phyloP scores from a whole-genome alignment of 2,329 filamentous ascomycete species.

The Monosporascus sp. region DNA sequence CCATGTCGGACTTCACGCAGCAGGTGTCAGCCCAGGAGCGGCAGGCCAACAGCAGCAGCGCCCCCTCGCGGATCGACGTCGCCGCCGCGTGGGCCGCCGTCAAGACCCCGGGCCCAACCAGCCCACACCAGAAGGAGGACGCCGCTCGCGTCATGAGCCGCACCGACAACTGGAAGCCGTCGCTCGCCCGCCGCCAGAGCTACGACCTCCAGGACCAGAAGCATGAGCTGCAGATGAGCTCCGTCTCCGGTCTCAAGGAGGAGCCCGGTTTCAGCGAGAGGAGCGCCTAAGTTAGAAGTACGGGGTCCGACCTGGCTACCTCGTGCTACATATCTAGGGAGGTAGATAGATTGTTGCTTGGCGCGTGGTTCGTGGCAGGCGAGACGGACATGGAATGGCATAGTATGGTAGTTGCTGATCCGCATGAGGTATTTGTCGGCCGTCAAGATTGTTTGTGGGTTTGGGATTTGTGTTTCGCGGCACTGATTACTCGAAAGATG shows the following conservation, averaged over 20 bases:
- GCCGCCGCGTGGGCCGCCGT: constrained; percentile 3
- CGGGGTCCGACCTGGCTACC: too few species aligned
- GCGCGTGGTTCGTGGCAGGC: too few species aligned
- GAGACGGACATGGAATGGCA: too few species aligned
- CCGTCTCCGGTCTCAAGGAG: constrained; percentile 29
- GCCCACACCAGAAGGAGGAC: constrained; percentile 27
- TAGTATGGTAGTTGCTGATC: too few species aligned
- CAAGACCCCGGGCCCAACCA: constrained; percentile 10
- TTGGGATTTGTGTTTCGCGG: too few species aligned
- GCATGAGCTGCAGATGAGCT: constrained; percentile 44
- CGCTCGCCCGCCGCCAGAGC: constrained; percentile 40
- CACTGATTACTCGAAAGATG: too few species aligned
- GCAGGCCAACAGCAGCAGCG: not conserved
- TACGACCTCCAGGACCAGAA: constrained; percentile 52
- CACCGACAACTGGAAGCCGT: constrained; percentile 43
- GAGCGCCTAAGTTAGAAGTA: not conserved
- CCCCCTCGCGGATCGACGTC: constrained; percentile 6
- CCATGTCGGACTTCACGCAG: too few species aligned
- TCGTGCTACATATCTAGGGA: too few species aligned
- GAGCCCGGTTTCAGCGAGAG: constrained; percentile 41
- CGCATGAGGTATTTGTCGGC: too few species aligned
- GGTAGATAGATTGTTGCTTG: too few species aligned
- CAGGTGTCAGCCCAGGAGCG: not conserved
- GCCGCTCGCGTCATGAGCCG: constrained; percentile 31
- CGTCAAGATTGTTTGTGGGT: too few species aligned